Conservation (phyloP, 169 alveolate species). For the Cyclospora cayetanensis region DNA sequence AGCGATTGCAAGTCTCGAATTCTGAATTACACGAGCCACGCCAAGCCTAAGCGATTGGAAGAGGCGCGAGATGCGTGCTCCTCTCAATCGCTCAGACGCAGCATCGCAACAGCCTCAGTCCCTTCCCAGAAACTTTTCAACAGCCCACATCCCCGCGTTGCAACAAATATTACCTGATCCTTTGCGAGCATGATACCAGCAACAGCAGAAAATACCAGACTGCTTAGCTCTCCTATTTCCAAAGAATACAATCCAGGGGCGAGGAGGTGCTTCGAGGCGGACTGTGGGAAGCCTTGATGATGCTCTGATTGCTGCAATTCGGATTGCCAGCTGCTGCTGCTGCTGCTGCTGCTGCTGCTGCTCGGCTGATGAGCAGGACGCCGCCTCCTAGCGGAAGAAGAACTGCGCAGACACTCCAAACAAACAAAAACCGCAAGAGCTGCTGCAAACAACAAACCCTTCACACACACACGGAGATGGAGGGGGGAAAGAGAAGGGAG, state of each 20-base stretch:
- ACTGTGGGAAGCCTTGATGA: background rate
- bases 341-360: constrained; percentile 38
- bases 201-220: constrained; percentile 8
- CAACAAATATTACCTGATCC: constrained; percentile 7
- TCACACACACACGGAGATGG: too few relatives aligned
- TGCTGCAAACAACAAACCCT: too few relatives aligned
- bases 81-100: too few relatives aligned
- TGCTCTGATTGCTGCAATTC: constrained; percentile 43
- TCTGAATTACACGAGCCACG: too few relatives aligned
- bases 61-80: too few relatives aligned
- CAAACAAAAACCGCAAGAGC: too few relatives aligned
- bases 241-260: background rate
- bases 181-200: constrained; percentile 7
- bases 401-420: constrained; percentile 30
- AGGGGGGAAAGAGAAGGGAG: too few relatives aligned
- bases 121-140: too few relatives aligned
- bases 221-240: background rate
- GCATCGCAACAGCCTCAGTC: too few relatives aligned
- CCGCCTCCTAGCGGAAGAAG: constrained; percentile 44
- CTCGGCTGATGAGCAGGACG: constrained; percentile 31
- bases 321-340: constrained; percentile 54
- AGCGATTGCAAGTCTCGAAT: too few relatives aligned
- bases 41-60: too few relatives aligned
- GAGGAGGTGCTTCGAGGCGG: constrained; percentile 9
- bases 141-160: too few relatives aligned